Evolutionary conservation across 805 yeast genomes (phyloP), one percentile per base, ranked within the genome.

Genomic region (Candida hungchunana): DNA sequence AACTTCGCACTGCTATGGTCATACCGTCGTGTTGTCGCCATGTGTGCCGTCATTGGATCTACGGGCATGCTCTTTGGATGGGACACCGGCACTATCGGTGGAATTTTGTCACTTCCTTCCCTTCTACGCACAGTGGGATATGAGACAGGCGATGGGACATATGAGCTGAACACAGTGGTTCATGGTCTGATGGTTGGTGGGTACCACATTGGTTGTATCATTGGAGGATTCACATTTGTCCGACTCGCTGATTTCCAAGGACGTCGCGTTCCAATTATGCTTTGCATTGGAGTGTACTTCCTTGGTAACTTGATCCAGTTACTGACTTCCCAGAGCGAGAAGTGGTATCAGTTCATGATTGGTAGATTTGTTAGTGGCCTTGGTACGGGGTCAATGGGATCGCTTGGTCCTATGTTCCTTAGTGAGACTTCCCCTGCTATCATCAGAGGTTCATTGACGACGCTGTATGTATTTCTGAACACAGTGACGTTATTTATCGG

Each of bases 41-140:
- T 36, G 27, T 43, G 86, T 59, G 48, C 67, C 14, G 50, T 74
- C 36, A 73, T 79, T 34, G 79, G 84, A 6, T 77, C 77, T 44
- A 82, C 82, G 51, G 88, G 87, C 22, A 79, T 75, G 51, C 76
- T 78, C 20, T 78, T 77, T 48, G 88, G 88, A 36, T 80, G 79
- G 70, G 88, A 80, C 59, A 77, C 85, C 28, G 87, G 87, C 51
- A 78, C 82, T 37, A 77, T 80, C 53, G 78, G 83, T 13, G 84
- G 85, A 33, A 72, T 79, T 43, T 73, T 77, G 21, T 72, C 74
- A 50, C 71, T 79, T 79, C 51, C 67, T n/a, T 78, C 78, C 43
- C 78, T 71, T 55, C 53, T 59, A 34, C 39, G 53, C 12, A 64
- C 77, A 44, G 78, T 79, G 49, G 84, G 83, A 39, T 16, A 44